Percentiles rank a stretch among this genome's conserved stretches.
These are phyloP conservation scores for Heliamphora exappendiculata DNA, from an alignment of 148 eudicot genomes.

Conservation along the genomic window DNA sequence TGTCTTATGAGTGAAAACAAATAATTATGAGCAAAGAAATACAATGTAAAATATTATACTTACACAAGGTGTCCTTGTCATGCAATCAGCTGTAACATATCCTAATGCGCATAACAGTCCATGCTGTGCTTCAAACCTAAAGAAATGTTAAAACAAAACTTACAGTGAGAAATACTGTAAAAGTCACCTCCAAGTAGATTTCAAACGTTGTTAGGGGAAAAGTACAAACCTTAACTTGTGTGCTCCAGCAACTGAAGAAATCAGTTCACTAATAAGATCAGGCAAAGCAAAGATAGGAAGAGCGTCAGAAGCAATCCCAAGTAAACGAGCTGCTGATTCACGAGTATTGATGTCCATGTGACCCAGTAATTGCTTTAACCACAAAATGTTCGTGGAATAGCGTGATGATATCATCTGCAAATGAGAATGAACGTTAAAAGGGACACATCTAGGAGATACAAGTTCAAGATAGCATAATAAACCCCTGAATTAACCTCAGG, in stretches of 20 bases:
- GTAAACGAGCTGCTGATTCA: conserved; percentile 80
- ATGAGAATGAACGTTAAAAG: conserved; percentile 15
- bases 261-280: conserved; percentile 53
- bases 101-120: conserved; percentile 81
- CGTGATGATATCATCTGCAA: conserved; percentile 65
- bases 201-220: background rate
- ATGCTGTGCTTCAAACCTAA: conserved; percentile 84
- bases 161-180: conserved; percentile 11
- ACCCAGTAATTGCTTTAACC: conserved; percentile 73
- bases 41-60: conserved; percentile 12
- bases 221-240: conserved; percentile 52
- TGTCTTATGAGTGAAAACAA: background rate
- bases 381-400: conserved; percentile 63
- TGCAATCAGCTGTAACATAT: conserved; percentile 68
- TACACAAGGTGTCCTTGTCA: conserved; percentile 58
- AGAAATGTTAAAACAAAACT: conserved; percentile 8
- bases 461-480: background rate
- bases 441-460: conserved; percentile 6
- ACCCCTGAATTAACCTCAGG: conserved; percentile 49
- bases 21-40: background rate
- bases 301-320: conserved; percentile 81
- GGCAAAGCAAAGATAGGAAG: conserved; percentile 53
- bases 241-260: conserved; percentile 39
- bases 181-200: conserved; percentile 4
- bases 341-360: conserved; percentile 79